Conservation (phyloP, 345 rosid species). For the Bretschneidera sinensis region DNA sequence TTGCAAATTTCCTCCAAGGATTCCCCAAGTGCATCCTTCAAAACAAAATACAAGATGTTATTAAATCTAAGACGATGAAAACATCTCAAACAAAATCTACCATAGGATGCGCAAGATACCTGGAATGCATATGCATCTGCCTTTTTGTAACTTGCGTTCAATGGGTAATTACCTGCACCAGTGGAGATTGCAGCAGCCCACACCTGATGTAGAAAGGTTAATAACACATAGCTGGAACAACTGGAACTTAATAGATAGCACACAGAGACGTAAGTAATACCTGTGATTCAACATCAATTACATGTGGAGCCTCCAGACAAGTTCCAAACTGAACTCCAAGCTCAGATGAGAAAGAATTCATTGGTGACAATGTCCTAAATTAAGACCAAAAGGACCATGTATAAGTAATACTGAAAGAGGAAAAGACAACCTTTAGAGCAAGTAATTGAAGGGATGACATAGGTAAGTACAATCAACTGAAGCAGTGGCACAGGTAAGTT, state of each 20-base stretch:
- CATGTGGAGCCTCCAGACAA: constrained; percentile 96
- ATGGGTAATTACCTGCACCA: constrained; percentile 65
- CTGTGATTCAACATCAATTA: constrained; percentile 77
- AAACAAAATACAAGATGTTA: constrained; percentile 10
- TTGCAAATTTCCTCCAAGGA: constrained; percentile 77
- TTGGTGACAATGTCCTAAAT: constrained; percentile 83
- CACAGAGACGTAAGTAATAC: constrained; percentile 26
- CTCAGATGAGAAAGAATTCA: constrained; percentile 91
- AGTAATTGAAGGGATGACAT: neutral
- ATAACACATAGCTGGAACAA: constrained; percentile 13
- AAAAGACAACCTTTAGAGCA: neutral
- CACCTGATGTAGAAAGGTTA: constrained; percentile 46
- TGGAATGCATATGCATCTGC: constrained; percentile 79
- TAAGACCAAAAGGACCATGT: constrained; percentile 18
- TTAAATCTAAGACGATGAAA: constrained; percentile 15
- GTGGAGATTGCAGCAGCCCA: constrained; percentile 69
- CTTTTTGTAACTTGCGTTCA: constrained; percentile 88
- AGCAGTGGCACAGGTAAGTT: too few species aligned
- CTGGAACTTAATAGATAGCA: constrained; percentile 7
- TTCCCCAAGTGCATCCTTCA: constrained; percentile 88
- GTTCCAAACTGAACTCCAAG: constrained; percentile 93
- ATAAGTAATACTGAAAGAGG: constrained; percentile 14
- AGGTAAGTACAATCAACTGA: neutral
- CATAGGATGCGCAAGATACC: constrained; percentile 35
- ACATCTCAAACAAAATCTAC: constrained; percentile 17